Base-by-base conservation (phyloP, 768 basidiomycete genomes). In the Paxillus rubicundulus region DNA sequence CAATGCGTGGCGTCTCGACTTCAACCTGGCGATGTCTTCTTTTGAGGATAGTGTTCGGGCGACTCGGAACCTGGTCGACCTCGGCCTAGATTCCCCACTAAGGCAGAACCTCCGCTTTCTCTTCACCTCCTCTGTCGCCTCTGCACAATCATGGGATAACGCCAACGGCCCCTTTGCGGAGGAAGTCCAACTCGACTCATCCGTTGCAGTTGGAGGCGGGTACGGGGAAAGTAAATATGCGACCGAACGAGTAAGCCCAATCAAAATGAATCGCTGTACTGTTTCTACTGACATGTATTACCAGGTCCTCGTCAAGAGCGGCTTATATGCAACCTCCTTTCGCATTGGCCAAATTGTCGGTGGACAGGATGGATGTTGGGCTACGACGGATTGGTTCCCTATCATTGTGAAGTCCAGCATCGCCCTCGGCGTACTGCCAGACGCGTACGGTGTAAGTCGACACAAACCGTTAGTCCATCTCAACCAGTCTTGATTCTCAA, bases 221-320 rank as follows among this genome's bases (percentile, higher is more conserved):
- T 81, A 81, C 44, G 70, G 75, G 12, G 78, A 79, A 50, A 62
- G 68, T 1, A 82, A 82, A 59, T 80, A 75, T 53, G 54, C 72
- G 4, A 55, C 72, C 0, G 77, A 80, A 61, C 58, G 71, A 44
- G 68, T 71, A 41, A 17, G 72, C 56, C 9, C 10, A 10, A 28
- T 3, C 21, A 21, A 7, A 40, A 5, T 3, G n/a, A 9, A 7
- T 37, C 5, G 28, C 5, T 6, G 10, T 20, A 12, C 1, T 5
- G 9, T 17, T 9, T 2, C 14, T 41, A 13, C 13, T 16, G 17
- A 60, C 18, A 7, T 20, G 13, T 3, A 13, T 20, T 6, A 17
- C 14, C 30, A 75, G 67, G 61, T 79, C 8, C 68, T 81, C 24
- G 61, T 61, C 4, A 65, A 66, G 44, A 75, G 75, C 8, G 68